phyloP scores from a whole-genome alignment of 1,284 basidiomycete genomes.

The Athelia psychrophila region DNA sequence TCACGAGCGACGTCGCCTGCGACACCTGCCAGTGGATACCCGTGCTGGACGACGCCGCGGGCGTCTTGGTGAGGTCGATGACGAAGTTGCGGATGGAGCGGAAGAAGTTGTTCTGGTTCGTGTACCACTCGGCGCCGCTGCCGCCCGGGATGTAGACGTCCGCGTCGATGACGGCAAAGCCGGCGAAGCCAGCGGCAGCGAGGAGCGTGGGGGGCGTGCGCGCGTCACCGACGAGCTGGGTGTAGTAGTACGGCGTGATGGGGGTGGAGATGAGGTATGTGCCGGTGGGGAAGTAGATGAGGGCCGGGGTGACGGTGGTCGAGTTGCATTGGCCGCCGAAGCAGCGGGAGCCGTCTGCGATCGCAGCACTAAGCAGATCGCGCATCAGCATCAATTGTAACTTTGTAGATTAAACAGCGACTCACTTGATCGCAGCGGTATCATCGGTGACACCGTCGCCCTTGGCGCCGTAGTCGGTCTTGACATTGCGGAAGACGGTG shows the following conservation, averaged over 20 bases:
- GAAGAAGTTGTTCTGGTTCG: slow-evolving; percentile 67
- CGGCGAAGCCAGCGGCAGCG: slow-evolving; percentile 53
- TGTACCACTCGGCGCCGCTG: slow-evolving; percentile 30
- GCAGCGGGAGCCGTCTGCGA: slow-evolving; percentile 54
- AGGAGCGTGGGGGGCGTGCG: slow-evolving; percentile 56
- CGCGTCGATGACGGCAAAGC: slow-evolving; percentile 66
- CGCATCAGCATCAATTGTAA: no score
- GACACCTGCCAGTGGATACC: slow-evolving; percentile 81
- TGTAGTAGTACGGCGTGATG: slow-evolving; percentile 66
- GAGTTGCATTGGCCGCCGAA: slow-evolving; percentile 48
- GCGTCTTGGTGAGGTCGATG: slow-evolving; percentile 47
- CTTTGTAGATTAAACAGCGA: background rate
- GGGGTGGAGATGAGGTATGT: slow-evolving; percentile 63
- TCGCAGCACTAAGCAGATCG: slow-evolving; percentile 46
- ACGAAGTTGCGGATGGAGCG: slow-evolving; percentile 63
- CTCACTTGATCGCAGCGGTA: slow-evolving; percentile 46
- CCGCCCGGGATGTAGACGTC: slow-evolving; percentile 53
- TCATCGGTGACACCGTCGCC: slow-evolving; percentile 49
- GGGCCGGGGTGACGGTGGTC: slow-evolving; percentile 39
- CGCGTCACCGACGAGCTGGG: slow-evolving; percentile 66
- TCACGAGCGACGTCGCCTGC: slow-evolving; percentile 71
- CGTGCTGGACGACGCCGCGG: slow-evolving; percentile 46
- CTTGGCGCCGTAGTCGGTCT: slow-evolving; percentile 22
- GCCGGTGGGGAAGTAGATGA: slow-evolving; percentile 56
- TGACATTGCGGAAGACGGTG: slow-evolving; percentile 47